Percentiles rank a stretch among this genome's conserved stretches.
Conservation (phyloP, 2,329 filamentous ascomycete species). For the Colletotrichum zoysiae region DNA sequence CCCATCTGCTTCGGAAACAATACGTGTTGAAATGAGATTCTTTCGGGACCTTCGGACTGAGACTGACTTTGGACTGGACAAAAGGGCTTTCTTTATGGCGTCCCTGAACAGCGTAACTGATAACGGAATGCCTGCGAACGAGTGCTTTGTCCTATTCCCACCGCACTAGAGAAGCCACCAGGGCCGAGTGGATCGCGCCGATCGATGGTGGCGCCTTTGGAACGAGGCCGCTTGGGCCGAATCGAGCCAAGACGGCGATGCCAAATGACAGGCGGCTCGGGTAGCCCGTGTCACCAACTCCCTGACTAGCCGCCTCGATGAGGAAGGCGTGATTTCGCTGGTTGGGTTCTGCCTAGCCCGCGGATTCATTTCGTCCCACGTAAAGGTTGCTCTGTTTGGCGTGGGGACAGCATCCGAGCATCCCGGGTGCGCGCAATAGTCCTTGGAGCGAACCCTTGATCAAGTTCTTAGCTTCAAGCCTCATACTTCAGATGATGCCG, state of each 20-base stretch:
- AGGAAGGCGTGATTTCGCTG: not conserved
- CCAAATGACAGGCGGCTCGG: too few species aligned
- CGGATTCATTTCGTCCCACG: too few species aligned
- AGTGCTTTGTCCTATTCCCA: not conserved
- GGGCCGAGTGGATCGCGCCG: too few species aligned
- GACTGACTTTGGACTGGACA: too few species aligned
- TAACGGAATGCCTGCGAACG: too few species aligned
- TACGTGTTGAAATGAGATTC: not conserved
- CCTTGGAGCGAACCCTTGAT: too few species aligned
- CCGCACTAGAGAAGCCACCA: too few species aligned
- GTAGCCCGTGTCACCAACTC: too few species aligned
- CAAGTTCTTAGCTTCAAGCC: not conserved
- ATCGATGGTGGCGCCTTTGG: too few species aligned
- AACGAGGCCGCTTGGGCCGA: too few species aligned
- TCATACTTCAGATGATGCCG: constrained; percentile 17
- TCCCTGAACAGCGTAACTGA: not conserved
- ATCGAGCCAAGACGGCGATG: not conserved
- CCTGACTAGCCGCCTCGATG: not conserved
- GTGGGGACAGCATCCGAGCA: not conserved
- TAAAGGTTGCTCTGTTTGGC: not conserved
- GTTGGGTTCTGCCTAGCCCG: too few species aligned
- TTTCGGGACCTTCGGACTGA: too few species aligned
- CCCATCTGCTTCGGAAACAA: not conserved
- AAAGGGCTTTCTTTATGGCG: not conserved
- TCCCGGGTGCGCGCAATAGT: not conserved